Evolutionary conservation across 2,329 filamentous ascomycete species (phyloP), one percentile per base, ranked within the genome.

Genomic region (Magnaporthiopsis incrustans): DNA sequence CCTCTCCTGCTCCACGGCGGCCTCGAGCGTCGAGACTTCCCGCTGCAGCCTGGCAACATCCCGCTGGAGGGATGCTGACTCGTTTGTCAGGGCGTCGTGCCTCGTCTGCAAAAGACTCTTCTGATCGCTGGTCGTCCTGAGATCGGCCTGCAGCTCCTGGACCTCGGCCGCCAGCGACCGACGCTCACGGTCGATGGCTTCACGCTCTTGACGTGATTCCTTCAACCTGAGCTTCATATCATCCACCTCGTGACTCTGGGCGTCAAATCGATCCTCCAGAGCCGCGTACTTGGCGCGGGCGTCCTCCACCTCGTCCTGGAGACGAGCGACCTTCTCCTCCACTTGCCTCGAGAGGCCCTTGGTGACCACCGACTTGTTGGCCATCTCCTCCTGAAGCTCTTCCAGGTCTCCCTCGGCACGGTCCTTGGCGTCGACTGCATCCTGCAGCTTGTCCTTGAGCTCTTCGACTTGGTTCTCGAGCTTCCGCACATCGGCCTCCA

Each of bases 351-450:
- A 90, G 11, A 91, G 79, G 2, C 88, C 89, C 71, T 90, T 92
- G 15, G 89, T 90, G 63, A 86, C 85, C 53, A 92, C 82, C 0
- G 90, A 93, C 69, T 92, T 92, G 75, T 93, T 88, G 27, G 89
- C 83, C 82, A 92, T 85, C 70, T 92, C 90, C 63, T 91, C 88
- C 67, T 90, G 89, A 30, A 92, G 79, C 70, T 89, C 85, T 69
- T 87, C 81, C 22, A 89, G 76, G 65, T 89, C 82, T 8, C 75
- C 77, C 69, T 87, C 83, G 2, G 85, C 85, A 35, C 82, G 80
- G 27, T 84, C 78, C 68, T 84, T 85, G 64, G 86, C 80, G 1
- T 77, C 72, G 10, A 81, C 66, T 0, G 85, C 84, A 62, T 84
- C 78, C 53, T 85, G 77, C 25, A 83, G 74, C 68, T 82, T 82